Conservation (phyloP, 1,284 basidiomycete genomes). For the Ustilago shanxiensis region DNA sequence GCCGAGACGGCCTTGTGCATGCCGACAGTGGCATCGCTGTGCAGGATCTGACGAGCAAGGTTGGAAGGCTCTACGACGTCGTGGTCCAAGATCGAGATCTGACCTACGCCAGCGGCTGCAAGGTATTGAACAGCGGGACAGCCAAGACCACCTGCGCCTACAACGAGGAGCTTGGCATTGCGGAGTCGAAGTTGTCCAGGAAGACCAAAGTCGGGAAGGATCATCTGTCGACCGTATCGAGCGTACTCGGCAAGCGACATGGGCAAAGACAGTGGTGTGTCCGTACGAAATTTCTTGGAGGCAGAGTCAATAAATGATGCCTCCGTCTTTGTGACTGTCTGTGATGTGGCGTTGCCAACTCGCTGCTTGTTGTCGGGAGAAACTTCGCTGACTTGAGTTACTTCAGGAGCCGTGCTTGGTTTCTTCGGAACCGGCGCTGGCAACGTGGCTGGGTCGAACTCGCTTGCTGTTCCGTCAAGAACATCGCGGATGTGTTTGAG, state of each 20-base stretch:
- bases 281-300: background rate
- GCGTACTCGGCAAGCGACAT: constrained; percentile 78
- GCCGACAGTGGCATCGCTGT: constrained; percentile 84
- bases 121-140: constrained; percentile 96
- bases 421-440: constrained; percentile 11
- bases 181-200: constrained; percentile 82
- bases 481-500: constrained; percentile 64
- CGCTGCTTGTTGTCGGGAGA: background rate
- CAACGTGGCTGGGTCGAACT: constrained; percentile 55
- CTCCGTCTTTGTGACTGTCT: background rate
- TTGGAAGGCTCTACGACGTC: constrained; percentile 92
- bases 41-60: constrained; percentile 91
- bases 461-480: constrained; percentile 47
- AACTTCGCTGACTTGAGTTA: background rate
- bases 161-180: constrained; percentile 81
- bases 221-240: constrained; percentile 97
- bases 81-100: constrained; percentile 88
- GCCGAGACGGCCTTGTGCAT: constrained; percentile 82
- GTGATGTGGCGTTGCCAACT: background rate
- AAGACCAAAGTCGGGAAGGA: constrained; percentile 88
- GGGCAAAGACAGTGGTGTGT: constrained; percentile 24
- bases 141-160: constrained; percentile 95
- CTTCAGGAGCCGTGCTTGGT: background rate
- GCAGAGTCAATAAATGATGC: background rate
- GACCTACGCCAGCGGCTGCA: constrained; percentile 88